Evolutionary conservation across 2,329 filamentous ascomycete species (phyloP), one percentile per base, ranked within the genome.

Genomic region (Stachybotrys elegans): DNA sequence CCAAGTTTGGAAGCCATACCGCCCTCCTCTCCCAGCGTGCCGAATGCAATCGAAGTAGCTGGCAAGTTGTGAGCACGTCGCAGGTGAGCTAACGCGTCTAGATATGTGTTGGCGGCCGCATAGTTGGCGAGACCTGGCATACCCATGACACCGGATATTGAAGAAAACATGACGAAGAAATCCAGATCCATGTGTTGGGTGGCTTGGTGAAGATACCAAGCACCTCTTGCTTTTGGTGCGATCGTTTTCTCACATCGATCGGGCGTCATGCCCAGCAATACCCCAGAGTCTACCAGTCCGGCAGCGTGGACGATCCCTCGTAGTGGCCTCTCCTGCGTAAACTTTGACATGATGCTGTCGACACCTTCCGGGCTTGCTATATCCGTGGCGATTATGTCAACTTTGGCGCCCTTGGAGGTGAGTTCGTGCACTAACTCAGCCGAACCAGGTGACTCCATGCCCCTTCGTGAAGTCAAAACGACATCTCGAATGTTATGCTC

Each of bases 91-190:
- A 72, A 57, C 5, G 60, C 55, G 37, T 70, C 61, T 43, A 68
- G 53, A 50, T 62, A 72, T 16, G 58, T 57, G 48, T 71, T 71
- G 14, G 57, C 67, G 2, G 67, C 64, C 8, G 58, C 52, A 48
- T 73, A 73, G 47, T 66, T 67, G 45, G 58, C 56, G 43, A 69
- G 65, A 1, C 54, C 57, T 4, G 55, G 48, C 29, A 57, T 53
- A 9, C 63, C 67, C 8, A 65, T 45, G 9, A 63, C 48, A n/a
- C 58, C 59, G 0, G 57, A 57, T 4, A 64, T 51, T 8, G 68
- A 71, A 5, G 57, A 61, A 44, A 57, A 52, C 22, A 62, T 47
- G 22, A 59, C 42, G 44, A 70, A 70, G 53, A 71, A 61, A 39
- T 65, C 60, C 2, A 65, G 54, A 16, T 48, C 46, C 16, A 48